A percentile compares a stretch with the other conserved stretches of the same genome.
Conservation (phyloP, 768 basidiomycete genomes). For the Tulasnella sp. region DNA sequence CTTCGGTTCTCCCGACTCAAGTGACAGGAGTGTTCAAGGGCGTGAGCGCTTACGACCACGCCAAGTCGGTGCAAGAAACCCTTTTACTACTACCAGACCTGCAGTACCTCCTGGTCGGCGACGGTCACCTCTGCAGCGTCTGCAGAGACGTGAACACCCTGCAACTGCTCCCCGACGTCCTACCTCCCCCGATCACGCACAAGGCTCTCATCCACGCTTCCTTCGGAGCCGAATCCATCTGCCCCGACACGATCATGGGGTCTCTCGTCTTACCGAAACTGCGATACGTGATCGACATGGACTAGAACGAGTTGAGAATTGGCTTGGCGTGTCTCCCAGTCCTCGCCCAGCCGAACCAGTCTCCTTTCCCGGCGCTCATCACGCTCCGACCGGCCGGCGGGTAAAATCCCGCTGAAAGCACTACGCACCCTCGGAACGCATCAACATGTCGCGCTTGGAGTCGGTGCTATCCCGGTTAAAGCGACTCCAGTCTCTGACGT, state of each 20-base stretch:
- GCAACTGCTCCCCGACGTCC: neutral
- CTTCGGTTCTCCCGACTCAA: too few species aligned
- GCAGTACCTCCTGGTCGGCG: slow-evolving; percentile 19
- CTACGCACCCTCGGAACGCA: neutral
- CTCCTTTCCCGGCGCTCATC: neutral
- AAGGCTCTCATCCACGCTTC: neutral
- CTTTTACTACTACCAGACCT: slow-evolving; percentile 26
- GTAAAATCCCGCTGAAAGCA: neutral
- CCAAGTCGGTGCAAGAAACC: slow-evolving; percentile 64
- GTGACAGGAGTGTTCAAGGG: neutral
- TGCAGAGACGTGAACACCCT: neutral
- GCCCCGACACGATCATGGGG: neutral
- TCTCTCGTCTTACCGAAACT: neutral
- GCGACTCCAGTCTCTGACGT: neutral
- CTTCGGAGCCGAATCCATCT: neutral
- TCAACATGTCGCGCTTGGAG: neutral
- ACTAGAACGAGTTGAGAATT: neutral
- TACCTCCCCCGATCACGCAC: neutral
- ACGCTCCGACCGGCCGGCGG: neutral
- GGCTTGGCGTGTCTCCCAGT: neutral
- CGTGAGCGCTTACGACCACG: slow-evolving; percentile 45
- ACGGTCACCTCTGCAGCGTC: neutral
- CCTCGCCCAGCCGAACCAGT: neutral
- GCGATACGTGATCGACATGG: neutral
- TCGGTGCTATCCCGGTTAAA: neutral